phyloP scores from a whole-genome alignment of 2,329 filamentous ascomycete species.

The Talaromyces sp. region DNA sequence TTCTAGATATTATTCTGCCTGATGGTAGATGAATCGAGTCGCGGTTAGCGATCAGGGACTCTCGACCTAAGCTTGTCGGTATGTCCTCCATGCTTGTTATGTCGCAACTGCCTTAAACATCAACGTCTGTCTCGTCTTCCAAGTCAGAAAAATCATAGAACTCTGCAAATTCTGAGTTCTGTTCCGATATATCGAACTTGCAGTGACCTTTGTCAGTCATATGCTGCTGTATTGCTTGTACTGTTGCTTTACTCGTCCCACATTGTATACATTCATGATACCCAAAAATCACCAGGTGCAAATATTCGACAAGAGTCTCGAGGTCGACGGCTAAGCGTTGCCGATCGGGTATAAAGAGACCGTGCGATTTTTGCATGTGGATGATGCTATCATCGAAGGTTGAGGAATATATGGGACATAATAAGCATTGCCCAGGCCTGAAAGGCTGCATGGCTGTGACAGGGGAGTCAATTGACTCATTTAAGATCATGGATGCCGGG shows the following conservation, averaged over 20 bases:
- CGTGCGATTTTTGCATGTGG: constrained; percentile 17
- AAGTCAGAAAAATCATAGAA: constrained; percentile 11
- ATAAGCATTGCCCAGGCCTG: constrained; percentile 13
- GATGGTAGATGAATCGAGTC: constrained; percentile 16
- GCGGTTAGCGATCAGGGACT: background rate
- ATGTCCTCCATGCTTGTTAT: background rate
- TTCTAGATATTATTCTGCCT: constrained; percentile 12
- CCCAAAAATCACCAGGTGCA: constrained; percentile 16
- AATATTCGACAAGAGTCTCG: constrained; percentile 14
- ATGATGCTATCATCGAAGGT: constrained; percentile 5
- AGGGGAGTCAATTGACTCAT: background rate
- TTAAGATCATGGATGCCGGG: background rate
- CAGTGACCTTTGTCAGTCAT: constrained; percentile 16
- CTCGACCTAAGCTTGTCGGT: background rate
- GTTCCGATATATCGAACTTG: constrained; percentile 12
- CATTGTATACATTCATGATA: constrained; percentile 17
- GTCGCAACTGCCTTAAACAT: background rate
- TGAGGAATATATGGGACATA: constrained; percentile 2
- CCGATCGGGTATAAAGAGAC: constrained; percentile 14
- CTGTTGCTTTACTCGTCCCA: constrained; percentile 3
- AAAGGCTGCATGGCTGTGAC: constrained; percentile 5
- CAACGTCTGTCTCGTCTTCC: background rate
- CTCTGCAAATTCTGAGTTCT: constrained; percentile 13
- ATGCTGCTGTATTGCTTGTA: constrained; percentile 18
- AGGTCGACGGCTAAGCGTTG: constrained; percentile 15